These are phyloP conservation scores for Stevia rebaudiana DNA, from an alignment of 140 eudicot genomes.

Conservation along the genomic window DNA sequence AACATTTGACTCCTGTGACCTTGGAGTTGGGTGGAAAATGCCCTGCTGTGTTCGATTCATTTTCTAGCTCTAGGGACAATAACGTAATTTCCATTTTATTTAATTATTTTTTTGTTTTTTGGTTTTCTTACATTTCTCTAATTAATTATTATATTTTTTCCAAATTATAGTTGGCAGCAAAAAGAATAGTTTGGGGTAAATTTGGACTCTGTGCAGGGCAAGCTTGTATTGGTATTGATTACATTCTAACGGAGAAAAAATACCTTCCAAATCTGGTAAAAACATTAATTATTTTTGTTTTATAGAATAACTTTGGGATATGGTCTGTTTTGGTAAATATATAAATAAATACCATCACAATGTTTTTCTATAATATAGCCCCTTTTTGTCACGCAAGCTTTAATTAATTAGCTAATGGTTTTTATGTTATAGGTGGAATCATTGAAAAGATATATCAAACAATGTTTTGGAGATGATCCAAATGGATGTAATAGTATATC, in stretches of 20 bases:
- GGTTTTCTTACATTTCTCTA: neutral
- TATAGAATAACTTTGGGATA: neutral
- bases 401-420: neutral
- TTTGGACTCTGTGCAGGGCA: slow-evolving; percentile 81
- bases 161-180: slow-evolving; percentile 38
- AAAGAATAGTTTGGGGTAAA: slow-evolving; percentile 64
- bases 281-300: neutral
- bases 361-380: too few relatives aligned
- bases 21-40: slow-evolving; percentile 96
- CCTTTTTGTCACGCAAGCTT: neutral
- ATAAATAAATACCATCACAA: neutral
- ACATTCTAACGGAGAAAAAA: slow-evolving; percentile 53
- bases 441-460: slow-evolving; percentile 27
- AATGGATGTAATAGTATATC: slow-evolving; percentile 35
- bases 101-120: neutral
- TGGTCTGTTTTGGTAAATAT: neutral
- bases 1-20: slow-evolving; percentile 75
- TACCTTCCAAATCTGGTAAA: slow-evolving; percentile 48
- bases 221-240: slow-evolving; percentile 83
- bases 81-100: slow-evolving; percentile 33
- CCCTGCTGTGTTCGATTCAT: slow-evolving; percentile 70
- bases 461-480: slow-evolving; percentile 65
- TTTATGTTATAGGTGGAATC: slow-evolving; percentile 40
- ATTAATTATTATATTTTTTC: neutral
- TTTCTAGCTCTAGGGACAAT: slow-evolving; percentile 38